Base-by-base conservation (phyloP, 805 yeast genomes). In the Candida methanosorbosa region DNA sequence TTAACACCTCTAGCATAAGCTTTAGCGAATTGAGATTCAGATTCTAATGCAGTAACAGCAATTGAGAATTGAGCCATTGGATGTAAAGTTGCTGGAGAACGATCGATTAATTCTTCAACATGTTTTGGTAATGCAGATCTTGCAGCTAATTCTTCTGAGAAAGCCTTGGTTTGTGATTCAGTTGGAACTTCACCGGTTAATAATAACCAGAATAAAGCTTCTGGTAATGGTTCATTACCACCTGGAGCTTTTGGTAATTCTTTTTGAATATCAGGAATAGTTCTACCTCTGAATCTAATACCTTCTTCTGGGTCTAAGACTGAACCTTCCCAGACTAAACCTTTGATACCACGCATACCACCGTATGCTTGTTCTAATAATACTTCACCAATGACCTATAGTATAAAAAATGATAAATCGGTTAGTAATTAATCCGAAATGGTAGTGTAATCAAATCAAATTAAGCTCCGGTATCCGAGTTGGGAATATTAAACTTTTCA, bases 11-110 rank as follows among this genome's bases (percentile, higher is more conserved):
- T 66, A 48, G 86, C 90, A 57, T 82, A 82, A 41, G 92, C 90
- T 68, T 81, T 81, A 50, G 90, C 80, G 55, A 81, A 82, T 54
- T 76, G 78, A 37, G 90, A 81, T 66, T 83, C 92, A 41, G 79
- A 67, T 69, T 82, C 90, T 54, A 82, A 68, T 34, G 92, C 87
- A 43, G 77, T 80, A 37, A 82, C 72, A 31, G 90, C 94, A 59
- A 83, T 80, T 45, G 87, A 77, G 57, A 82, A 78, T 67, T 82
- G 94, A 37, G 94, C 88, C 94, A 82, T 82, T 64, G 94, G 92
- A 64, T 83, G 92, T 54, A 83, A 68, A 56, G 73, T 63, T 42
- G 78, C 67, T 56, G 94, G 94, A 46, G 81, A 70, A 54, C 74
- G 70, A 69, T 81, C 87, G 47, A 82, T 67, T 41, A 81, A 61